These are phyloP conservation scores for Boletus hoseneyae DNA, from an alignment of 1,284 basidiomycete genomes.

Conservation along the genomic window DNA sequence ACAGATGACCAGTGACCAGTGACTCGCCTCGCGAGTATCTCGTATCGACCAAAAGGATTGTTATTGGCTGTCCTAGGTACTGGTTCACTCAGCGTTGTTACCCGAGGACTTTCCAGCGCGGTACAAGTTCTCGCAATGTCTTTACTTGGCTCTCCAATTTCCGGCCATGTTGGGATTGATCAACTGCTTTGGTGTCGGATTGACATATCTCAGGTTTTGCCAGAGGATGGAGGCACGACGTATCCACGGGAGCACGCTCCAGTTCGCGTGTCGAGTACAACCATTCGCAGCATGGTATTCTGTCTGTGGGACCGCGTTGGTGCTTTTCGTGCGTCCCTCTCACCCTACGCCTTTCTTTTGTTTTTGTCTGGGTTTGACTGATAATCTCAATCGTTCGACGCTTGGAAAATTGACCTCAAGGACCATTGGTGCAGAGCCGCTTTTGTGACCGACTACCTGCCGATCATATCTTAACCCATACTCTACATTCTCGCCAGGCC, in stretches of 20 bases:
- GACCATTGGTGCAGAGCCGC: constrained; percentile 33
- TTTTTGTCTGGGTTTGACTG: too few species aligned
- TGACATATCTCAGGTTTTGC: constrained; percentile 64
- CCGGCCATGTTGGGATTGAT: constrained; percentile 44
- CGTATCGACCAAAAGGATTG: too few species aligned
- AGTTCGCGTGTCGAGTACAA: constrained; percentile 44
- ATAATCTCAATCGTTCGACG: constrained; percentile 32
- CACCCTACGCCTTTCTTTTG: too few species aligned
- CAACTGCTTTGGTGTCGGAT: constrained; percentile 61
- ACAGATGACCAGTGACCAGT: too few species aligned
- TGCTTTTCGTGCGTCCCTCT: constrained; percentile 36
- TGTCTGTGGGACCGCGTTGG: constrained; percentile 33
- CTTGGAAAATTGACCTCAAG: constrained; percentile 43
- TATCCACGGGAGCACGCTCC: constrained; percentile 47
- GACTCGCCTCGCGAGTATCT: too few species aligned
- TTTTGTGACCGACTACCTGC: constrained; percentile 54
- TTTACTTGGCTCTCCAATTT: constrained; percentile 62
- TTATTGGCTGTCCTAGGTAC: too few species aligned
- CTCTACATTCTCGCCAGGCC: constrained; percentile 48
- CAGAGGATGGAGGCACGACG: constrained; percentile 56
- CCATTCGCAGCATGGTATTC: constrained; percentile 49
- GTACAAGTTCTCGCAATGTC: constrained; percentile 42
- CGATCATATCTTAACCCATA: constrained; percentile 57
- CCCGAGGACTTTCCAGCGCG: too few species aligned
- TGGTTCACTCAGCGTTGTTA: too few species aligned